phyloP scores from a whole-genome alignment of 306 rosid species.

The Alnus glutinosa region DNA sequence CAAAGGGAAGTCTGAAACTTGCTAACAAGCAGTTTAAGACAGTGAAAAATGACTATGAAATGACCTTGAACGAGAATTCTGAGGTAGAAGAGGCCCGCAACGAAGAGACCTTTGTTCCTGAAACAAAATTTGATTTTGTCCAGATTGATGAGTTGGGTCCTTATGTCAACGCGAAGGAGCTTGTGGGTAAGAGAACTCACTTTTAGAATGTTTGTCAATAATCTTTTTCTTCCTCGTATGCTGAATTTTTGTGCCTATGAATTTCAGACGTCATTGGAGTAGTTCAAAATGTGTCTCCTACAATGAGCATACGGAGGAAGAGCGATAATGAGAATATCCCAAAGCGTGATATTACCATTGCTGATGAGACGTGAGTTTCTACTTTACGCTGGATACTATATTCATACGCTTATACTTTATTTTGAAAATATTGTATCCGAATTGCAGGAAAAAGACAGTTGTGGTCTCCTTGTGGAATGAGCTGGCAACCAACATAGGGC shows the following conservation, averaged over 20 bases:
- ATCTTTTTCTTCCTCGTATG: no score
- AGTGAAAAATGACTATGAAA: slow-evolving; percentile 88
- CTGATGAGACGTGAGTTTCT: slow-evolving; percentile 74
- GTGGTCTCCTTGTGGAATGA: slow-evolving; percentile 92
- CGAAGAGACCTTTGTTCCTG: slow-evolving; percentile 76
- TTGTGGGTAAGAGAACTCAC: slow-evolving; percentile 66
- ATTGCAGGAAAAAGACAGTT: slow-evolving; percentile 79
- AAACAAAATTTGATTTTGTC: slow-evolving; percentile 72
- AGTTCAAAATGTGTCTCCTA: slow-evolving; percentile 78
- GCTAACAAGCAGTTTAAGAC: slow-evolving; percentile 92
- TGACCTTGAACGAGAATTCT: slow-evolving; percentile 83
- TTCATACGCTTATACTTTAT: neutral
- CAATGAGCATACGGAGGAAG: slow-evolving; percentile 88
- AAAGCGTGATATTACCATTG: slow-evolving; percentile 93
- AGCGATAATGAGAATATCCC: slow-evolving; percentile 71
- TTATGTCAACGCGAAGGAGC: slow-evolving; percentile 61
- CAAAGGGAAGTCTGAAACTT: slow-evolving; percentile 74
- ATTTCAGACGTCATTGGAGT: slow-evolving; percentile 83
- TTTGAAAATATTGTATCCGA: neutral
- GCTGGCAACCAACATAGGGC: slow-evolving; percentile 79
- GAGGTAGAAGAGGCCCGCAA: slow-evolving; percentile 81
- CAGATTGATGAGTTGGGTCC: slow-evolving; percentile 87
- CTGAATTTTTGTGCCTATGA: neutral
- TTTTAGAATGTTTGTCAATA: neutral
- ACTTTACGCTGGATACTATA: neutral